A percentile compares a stretch with the other conserved stretches of the same genome.
Evolutionary conservation across 192 early-diverging fungal genomes (phyloP).

Genomic region (Gamsiella multidivaricata): DNA sequence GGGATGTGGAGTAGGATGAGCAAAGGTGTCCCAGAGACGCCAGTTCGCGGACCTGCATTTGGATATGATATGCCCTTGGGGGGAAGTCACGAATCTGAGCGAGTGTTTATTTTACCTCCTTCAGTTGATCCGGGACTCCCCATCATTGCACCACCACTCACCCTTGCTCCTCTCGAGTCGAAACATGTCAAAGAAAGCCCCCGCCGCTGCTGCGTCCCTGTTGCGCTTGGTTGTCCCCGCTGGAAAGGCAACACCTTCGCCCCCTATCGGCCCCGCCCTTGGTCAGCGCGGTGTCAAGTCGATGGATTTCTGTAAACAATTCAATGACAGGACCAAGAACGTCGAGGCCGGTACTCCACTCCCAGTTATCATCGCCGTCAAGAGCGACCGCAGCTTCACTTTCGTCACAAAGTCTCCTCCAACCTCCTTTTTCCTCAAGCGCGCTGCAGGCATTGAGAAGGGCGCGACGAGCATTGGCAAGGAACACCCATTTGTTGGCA

Average conservation of each 20-base stretch:
- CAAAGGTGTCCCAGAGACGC: too few relatives aligned
- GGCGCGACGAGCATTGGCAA: slow-evolving; percentile 83
- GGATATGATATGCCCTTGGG: too few relatives aligned
- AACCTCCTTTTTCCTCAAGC: slow-evolving; percentile 87
- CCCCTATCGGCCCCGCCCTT: slow-evolving; percentile 94
- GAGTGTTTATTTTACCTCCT: not conserved
- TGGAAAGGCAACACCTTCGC: slow-evolving; percentile 94
- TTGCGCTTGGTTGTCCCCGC: slow-evolving; percentile 85
- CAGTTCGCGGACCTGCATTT: too few relatives aligned
- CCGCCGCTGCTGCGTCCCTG: slow-evolving; percentile 47
- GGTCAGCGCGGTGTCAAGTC: slow-evolving; percentile 97
- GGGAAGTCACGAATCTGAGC: too few relatives aligned
- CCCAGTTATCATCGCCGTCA: slow-evolving; percentile 85
- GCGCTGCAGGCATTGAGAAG: slow-evolving; percentile 89
- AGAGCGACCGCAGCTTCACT: slow-evolving; percentile 92
- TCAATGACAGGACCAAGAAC: slow-evolving; percentile 96
- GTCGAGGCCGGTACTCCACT: slow-evolving; percentile 83
- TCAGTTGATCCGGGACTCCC: not conserved
- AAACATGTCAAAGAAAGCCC: slow-evolving; percentile 53
- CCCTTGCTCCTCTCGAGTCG: not conserved
- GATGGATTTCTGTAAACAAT: slow-evolving; percentile 98
- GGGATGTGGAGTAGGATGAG: too few relatives aligned
- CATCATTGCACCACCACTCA: not conserved
- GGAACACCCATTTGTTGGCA: slow-evolving; percentile 73
- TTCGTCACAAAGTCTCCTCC: slow-evolving; percentile 90